These are phyloP conservation scores for Taiwanofungus camphoratus DNA, from an alignment of 1,284 basidiomycete species.

Conservation along the genomic window DNA sequence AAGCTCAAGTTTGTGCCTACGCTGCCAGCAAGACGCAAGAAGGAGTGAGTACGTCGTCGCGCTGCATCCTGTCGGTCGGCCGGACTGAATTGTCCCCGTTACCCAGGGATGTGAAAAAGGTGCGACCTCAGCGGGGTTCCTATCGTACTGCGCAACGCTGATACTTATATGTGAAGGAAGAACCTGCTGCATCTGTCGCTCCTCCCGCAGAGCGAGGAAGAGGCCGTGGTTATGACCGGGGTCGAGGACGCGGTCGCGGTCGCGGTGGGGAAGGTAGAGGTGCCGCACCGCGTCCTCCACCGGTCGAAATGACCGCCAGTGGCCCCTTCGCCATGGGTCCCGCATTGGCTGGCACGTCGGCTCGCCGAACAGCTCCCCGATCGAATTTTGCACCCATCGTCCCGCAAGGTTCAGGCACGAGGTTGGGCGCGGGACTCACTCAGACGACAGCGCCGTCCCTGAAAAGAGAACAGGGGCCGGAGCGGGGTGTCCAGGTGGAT, in stretches of 20 bases:
- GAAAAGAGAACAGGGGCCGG: constrained; percentile 35
- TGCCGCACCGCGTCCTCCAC: constrained; percentile 42
- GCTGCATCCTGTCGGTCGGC: constrained; percentile 4
- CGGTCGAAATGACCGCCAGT: constrained; percentile 72
- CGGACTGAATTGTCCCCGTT: constrained; percentile 6
- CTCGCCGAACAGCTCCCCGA: constrained; percentile 44
- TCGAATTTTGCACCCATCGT: constrained; percentile 46
- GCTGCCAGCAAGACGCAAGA: constrained; percentile 63
- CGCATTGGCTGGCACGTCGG: constrained; percentile 51
- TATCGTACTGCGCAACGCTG: constrained; percentile 1
- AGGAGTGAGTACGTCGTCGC: constrained; percentile 52
- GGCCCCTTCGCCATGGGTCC: constrained; percentile 85
- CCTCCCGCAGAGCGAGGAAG: constrained; percentile 25
- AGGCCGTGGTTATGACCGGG: constrained; percentile 44
- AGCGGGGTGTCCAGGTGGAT: constrained; percentile 28
- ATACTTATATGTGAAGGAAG: constrained; percentile 40
- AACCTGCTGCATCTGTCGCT: constrained; percentile 30
- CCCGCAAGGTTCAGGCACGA: constrained; percentile 32
- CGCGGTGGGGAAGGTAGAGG: constrained; percentile 40
- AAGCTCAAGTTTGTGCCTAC: constrained; percentile 79
- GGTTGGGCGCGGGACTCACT: constrained; percentile 45
- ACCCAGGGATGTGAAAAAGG: constrained; percentile 37
- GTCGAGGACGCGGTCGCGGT: constrained; percentile 32
- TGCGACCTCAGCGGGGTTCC: constrained; percentile 18
- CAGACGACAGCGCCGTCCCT: constrained; percentile 37